Evolutionary conservation across 1,284 basidiomycete genomes (phyloP).

Genomic region (Cerioporus squamosus): DNA sequence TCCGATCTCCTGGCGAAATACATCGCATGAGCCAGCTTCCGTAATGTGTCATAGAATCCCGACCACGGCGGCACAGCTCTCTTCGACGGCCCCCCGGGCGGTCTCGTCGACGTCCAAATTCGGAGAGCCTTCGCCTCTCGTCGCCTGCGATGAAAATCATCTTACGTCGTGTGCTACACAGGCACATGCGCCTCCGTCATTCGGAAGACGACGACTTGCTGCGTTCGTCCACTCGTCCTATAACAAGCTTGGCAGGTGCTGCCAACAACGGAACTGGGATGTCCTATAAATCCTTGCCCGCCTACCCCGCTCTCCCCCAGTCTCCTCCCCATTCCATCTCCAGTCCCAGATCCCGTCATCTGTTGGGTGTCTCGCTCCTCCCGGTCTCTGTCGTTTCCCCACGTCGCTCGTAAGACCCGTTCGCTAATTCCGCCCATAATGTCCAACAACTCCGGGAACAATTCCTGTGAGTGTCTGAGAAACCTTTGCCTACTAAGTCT

Average conservation of each 20-base stretch:
- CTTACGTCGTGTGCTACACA: conserved; percentile 21
- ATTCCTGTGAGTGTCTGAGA: conserved; percentile 7
- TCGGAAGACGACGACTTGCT: conserved; percentile 6
- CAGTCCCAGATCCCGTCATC: neutral
- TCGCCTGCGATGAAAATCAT: conserved; percentile 16
- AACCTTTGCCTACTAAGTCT: too few relatives aligned
- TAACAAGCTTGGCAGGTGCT: conserved; percentile 1
- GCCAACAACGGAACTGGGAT: neutral
- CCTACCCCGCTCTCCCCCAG: conserved; percentile 3
- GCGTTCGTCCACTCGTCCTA: conserved; percentile 11
- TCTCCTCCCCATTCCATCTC: conserved; percentile 9
- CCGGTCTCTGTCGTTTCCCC: neutral
- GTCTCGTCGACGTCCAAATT: neutral
- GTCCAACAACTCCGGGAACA: conserved; percentile 8
- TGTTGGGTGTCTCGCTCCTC: neutral
- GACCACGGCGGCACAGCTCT: conserved; percentile 14
- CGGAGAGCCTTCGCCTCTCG: neutral
- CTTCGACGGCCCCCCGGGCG: neutral
- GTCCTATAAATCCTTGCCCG: conserved; percentile 18
- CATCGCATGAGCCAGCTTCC: conserved; percentile 14
- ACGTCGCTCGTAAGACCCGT: neutral
- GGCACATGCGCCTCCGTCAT: conserved; percentile 14
- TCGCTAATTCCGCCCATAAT: neutral
- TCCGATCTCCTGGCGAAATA: conserved; percentile 11
- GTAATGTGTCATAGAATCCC: conserved; percentile 10